phyloP scores from a whole-genome alignment of 768 basidiomycete species.

The Termitomyces sp. region DNA sequence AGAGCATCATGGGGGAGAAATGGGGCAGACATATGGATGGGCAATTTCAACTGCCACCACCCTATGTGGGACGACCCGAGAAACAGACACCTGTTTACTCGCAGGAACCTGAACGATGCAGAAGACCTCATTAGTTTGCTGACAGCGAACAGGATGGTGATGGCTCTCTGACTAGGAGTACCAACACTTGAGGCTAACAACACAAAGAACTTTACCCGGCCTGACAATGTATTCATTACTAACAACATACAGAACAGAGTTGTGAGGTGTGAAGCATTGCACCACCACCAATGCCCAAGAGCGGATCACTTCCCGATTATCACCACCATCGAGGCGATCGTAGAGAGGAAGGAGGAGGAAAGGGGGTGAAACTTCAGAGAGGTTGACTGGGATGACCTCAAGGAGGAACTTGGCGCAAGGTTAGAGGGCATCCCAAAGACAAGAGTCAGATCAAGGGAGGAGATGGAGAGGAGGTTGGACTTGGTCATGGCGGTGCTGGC shows the following conservation, averaged over 20 bases:
- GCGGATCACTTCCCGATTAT: neutral
- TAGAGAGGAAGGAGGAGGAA: neutral
- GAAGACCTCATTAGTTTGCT: too few relatives aligned
- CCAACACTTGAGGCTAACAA: neutral
- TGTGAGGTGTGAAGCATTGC: neutral
- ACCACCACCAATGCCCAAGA: accelerated
- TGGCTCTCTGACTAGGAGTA: neutral
- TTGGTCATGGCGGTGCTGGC: neutral
- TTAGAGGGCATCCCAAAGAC: neutral
- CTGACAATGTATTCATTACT: neutral
- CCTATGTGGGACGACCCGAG: too few relatives aligned
- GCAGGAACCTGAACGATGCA: too few relatives aligned
- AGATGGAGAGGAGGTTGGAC: neutral
- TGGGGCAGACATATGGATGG: neutral
- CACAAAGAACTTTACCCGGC: neutral
- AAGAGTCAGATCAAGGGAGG: neutral
- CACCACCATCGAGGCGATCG: neutral
- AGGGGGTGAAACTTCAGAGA: neutral
- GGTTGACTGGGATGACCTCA: neutral
- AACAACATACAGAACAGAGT: accelerated
- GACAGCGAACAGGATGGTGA: too few relatives aligned
- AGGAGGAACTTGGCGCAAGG: neutral
- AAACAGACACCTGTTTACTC: too few relatives aligned
- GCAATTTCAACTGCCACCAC: neutral
- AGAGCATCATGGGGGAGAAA: too few relatives aligned